These are phyloP conservation scores for Fusarium hainanense DNA, from an alignment of 2,329 filamentous ascomycete genomes.

Conservation along the genomic window DNA sequence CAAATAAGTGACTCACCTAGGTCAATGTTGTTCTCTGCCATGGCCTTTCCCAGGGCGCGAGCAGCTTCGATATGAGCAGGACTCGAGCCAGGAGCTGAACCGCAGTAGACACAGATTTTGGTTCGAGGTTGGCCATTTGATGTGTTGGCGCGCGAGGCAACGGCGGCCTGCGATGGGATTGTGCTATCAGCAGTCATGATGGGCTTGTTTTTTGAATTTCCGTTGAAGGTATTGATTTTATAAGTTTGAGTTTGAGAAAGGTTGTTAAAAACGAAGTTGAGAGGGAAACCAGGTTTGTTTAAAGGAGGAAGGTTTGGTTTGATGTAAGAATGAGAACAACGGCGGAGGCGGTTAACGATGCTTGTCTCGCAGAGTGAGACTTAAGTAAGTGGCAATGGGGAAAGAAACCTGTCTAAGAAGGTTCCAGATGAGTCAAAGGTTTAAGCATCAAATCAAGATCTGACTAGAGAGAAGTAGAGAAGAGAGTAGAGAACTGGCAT, in stretches of 20 bases:
- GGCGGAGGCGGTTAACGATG: slow-evolving; percentile 10
- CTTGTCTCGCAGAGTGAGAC: slow-evolving; percentile 19
- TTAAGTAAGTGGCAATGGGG: slow-evolving; percentile 21
- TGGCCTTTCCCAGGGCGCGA: slow-evolving; percentile 75
- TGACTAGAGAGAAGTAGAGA: slow-evolving; percentile 6
- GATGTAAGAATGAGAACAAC: slow-evolving; percentile 13
- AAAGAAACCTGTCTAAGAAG: slow-evolving; percentile 5
- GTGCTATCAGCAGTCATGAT: slow-evolving; percentile 48
- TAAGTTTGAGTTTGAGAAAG: neutral
- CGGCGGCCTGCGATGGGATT: slow-evolving; percentile 16
- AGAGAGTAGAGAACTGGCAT: neutral
- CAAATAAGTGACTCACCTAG: slow-evolving; percentile 64
- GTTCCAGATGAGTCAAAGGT: slow-evolving; percentile 19
- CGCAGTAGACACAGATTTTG: slow-evolving; percentile 95
- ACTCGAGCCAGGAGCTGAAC: slow-evolving; percentile 78
- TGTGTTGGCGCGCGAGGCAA: slow-evolving; percentile 41
- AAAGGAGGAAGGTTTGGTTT: neutral
- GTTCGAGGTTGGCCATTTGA: slow-evolving; percentile 56
- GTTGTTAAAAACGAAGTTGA: neutral
- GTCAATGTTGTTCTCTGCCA: slow-evolving; percentile 80
- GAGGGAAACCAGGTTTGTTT: neutral
- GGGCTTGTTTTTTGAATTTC: slow-evolving; percentile 6
- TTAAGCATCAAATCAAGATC: neutral
- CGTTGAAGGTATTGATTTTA: neutral
- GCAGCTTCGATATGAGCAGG: slow-evolving; percentile 83